Conservation (phyloP, 805 yeast genomes). For the Lipomyces japonicus region DNA sequence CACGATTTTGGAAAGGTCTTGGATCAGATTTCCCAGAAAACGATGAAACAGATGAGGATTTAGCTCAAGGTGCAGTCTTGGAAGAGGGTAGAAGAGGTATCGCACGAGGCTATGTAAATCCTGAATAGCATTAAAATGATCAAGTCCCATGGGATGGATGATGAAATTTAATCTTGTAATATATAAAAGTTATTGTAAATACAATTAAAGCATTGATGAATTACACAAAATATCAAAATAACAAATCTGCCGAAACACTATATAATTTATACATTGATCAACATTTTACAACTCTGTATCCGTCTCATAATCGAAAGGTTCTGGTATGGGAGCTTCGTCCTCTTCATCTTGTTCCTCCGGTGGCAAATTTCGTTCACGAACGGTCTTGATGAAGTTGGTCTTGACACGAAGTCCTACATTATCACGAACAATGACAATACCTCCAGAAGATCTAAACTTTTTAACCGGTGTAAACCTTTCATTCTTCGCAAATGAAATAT, state of each 20-base stretch:
- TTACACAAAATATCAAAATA: too few species aligned
- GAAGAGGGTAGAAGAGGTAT: conserved; percentile 85
- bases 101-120: conserved; percentile 69
- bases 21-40: conserved; percentile 69
- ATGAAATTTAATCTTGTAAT: neutral
- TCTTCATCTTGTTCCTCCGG: conserved; percentile 59
- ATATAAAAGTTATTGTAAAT: too few species aligned
- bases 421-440: conserved; percentile 70
- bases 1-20: conserved; percentile 77
- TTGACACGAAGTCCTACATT: conserved; percentile 27
- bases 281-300: conserved; percentile 32
- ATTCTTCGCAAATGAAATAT: conserved; percentile 69
- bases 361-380: conserved; percentile 84
- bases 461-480: conserved; percentile 80
- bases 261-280: too few species aligned
- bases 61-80: conserved; percentile 59
- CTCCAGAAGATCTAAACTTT: conserved; percentile 47
- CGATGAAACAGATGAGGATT: conserved; percentile 39
- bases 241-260: too few species aligned
- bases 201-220: neutral
- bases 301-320: conserved; percentile 39
- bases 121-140: conserved; percentile 10
- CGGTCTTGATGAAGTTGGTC: conserved; percentile 62
- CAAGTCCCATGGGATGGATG: neutral
- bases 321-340: conserved; percentile 48